Evolutionary conservation across 306 rosid genomes (phyloP).

Genomic region (Sophora flavescens): DNA sequence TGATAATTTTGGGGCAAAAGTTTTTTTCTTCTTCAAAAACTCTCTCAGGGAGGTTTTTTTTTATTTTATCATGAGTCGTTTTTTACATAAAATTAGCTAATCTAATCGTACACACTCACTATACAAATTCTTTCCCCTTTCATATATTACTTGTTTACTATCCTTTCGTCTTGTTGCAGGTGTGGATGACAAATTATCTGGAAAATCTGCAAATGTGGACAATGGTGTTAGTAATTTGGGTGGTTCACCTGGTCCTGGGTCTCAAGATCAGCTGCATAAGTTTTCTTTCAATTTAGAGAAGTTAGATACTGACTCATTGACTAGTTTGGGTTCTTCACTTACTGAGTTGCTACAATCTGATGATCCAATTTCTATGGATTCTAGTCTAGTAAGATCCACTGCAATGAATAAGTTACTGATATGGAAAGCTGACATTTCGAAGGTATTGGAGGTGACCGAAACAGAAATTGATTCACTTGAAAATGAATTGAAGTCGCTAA

Average conservation of each 20-base stretch:
- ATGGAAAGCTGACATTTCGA: slow-evolving; percentile 89
- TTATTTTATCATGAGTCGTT: not conserved
- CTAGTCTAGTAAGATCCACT: slow-evolving; percentile 60
- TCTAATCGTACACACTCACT: not conserved
- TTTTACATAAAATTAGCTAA: not conserved
- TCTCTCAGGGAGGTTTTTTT: too few relatives aligned
- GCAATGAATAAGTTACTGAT: slow-evolving; percentile 78
- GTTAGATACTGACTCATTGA: slow-evolving; percentile 61
- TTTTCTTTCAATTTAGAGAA: slow-evolving; percentile 73
- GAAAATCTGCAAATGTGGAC: slow-evolving; percentile 60
- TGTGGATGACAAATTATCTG: slow-evolving; percentile 76
- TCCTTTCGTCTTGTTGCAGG: slow-evolving; percentile 60
- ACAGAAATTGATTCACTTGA: slow-evolving; percentile 91
- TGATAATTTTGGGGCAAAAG: too few relatives aligned
- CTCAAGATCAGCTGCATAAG: slow-evolving; percentile 57
- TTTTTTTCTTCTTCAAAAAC: not conserved
- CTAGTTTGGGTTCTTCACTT: slow-evolving; percentile 67
- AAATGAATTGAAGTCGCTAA: slow-evolving; percentile 74
- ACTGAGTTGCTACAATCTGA: slow-evolving; percentile 72
- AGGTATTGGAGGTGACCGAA: slow-evolving; percentile 87
- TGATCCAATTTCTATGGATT: slow-evolving; percentile 63
- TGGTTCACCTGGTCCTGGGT: slow-evolving; percentile 60
- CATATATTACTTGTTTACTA: not conserved
- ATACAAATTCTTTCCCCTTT: not conserved
- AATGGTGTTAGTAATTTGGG: slow-evolving; percentile 61